Evolutionary conservation across 768 basidiomycete species (phyloP).

Genomic region (Chalciporus pseudorubinellus): DNA sequence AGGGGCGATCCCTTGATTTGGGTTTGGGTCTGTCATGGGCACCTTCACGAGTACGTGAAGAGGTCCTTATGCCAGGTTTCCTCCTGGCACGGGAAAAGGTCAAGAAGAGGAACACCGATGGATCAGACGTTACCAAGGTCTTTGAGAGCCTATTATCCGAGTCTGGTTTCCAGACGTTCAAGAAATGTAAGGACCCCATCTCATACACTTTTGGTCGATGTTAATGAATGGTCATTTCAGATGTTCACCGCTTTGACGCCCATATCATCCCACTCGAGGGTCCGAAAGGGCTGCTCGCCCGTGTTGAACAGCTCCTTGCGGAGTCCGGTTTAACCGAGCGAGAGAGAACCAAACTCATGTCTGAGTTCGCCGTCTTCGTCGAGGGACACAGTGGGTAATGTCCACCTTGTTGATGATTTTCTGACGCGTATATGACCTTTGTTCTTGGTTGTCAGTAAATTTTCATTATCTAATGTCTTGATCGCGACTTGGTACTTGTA

Average conservation of each 20-base stretch:
- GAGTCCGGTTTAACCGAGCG: slow-evolving; percentile 47
- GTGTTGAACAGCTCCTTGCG: slow-evolving; percentile 59
- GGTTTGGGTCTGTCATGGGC: slow-evolving; percentile 73
- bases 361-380: slow-evolving; percentile 60
- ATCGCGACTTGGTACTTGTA: slow-evolving; percentile 13
- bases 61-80: slow-evolving; percentile 52
- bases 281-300: slow-evolving; percentile 62
- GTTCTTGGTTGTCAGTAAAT: slow-evolving; percentile 24
- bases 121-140: slow-evolving; percentile 35
- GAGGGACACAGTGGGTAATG: slow-evolving; percentile 28
- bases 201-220: slow-evolving; percentile 2
- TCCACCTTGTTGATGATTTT: slow-evolving; percentile 4
- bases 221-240: slow-evolving; percentile 35
- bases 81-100: slow-evolving; percentile 30
- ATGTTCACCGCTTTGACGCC: slow-evolving; percentile 73
- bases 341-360: slow-evolving; percentile 50
- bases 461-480: slow-evolving; percentile 26
- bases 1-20: slow-evolving; percentile 71
- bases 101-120: slow-evolving; percentile 17
- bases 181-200: slow-evolving; percentile 54
- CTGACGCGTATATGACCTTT: slow-evolving; percentile 1
- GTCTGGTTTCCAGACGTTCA: slow-evolving; percentile 43
- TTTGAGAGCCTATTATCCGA: slow-evolving; percentile 37
- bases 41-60: slow-evolving; percentile 62
- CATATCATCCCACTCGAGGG: slow-evolving; percentile 75